These are phyloP conservation scores for Lactarius tabidus DNA, from an alignment of 768 basidiomycete genomes.

Conservation along the genomic window DNA sequence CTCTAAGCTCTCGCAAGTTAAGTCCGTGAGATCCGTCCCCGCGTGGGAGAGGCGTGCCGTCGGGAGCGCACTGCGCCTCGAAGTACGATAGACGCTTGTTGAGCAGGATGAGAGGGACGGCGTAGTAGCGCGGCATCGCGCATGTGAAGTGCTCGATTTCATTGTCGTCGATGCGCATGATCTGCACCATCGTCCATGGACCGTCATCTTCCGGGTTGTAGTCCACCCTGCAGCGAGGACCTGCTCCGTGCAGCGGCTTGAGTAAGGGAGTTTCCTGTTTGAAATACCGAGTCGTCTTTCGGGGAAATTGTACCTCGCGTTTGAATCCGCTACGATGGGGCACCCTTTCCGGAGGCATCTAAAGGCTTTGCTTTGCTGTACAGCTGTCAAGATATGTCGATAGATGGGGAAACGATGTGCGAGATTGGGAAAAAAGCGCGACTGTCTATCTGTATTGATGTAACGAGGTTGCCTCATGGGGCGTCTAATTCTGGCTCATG, in stretches of 20 bases:
- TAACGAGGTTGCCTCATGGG: slow-evolving; percentile 16
- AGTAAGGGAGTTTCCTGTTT: no score
- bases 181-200: slow-evolving; percentile 10
- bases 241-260: background rate
- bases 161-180: background rate
- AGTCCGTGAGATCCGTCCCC: background rate
- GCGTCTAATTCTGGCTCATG: background rate
- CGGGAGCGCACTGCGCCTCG: slow-evolving; percentile 15
- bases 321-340: slow-evolving; percentile 4
- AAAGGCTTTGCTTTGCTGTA: background rate
- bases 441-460: background rate
- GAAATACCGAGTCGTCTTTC: no score
- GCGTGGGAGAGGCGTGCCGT: slow-evolving; percentile 5
- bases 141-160: slow-evolving; percentile 1
- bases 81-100: slow-evolving; percentile 17
- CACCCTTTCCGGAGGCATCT: background rate
- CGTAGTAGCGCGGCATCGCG: slow-evolving; percentile 18
- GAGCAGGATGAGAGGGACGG: slow-evolving; percentile 18
- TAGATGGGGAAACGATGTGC: background rate
- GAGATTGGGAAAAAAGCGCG: background rate
- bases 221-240: slow-evolving; percentile 15
- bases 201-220: background rate
- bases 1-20: background rate
- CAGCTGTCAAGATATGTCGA: background rate
- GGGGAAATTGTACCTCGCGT: background rate